Conservation (phyloP, 176 grass and related monocot genomes). For the Phoenix roebelenii region DNA sequence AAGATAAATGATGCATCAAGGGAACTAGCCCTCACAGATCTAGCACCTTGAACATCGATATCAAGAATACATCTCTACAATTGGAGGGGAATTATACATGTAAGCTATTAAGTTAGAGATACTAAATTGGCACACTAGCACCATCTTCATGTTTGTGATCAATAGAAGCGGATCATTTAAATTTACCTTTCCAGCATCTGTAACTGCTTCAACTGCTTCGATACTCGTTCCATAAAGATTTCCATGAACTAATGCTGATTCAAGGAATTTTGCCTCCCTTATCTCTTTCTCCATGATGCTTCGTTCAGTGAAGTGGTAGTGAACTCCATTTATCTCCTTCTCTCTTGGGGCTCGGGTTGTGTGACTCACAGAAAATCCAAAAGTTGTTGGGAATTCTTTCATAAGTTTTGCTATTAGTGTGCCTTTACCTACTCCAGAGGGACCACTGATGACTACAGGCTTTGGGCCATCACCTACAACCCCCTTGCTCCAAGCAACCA, state of each 20-base stretch:
- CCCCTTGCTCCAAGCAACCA: conserved; percentile 84
- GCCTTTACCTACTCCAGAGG: conserved; percentile 98
- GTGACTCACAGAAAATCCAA: conserved; percentile 97
- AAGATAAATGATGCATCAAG: conserved; percentile 96
- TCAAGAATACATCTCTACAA: conserved; percentile 96
- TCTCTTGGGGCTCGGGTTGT: conserved; percentile 85
- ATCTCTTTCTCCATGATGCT: conserved; percentile 78
- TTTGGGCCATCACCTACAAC: conserved; percentile 49
- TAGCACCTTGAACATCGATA: conserved; percentile 99
- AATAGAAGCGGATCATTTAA: too few relatives aligned
- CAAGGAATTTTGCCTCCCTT: conserved; percentile 81
- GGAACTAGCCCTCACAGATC: conserved; percentile 77
- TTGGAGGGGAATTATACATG: background rate
- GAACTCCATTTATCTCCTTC: conserved; percentile 80
- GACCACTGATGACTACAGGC: conserved; percentile 85
- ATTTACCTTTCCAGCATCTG: conserved; percentile 79
- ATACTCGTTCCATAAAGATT: conserved; percentile 63
- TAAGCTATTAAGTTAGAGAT: too few relatives aligned
- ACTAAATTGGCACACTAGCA: too few relatives aligned
- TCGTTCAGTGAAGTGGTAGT: conserved; percentile 78
- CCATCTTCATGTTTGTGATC: too few relatives aligned
- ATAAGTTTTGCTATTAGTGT: conserved; percentile 89
- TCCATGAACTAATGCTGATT: conserved; percentile 90
- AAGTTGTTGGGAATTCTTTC: conserved; percentile 80
- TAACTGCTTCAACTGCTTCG: conserved; percentile 90